Percentiles rank a stretch among this genome's conserved stretches.
phyloP scores from a whole-genome alignment of 768 basidiomycete species.

The Brasilioporus rufonigricans region DNA sequence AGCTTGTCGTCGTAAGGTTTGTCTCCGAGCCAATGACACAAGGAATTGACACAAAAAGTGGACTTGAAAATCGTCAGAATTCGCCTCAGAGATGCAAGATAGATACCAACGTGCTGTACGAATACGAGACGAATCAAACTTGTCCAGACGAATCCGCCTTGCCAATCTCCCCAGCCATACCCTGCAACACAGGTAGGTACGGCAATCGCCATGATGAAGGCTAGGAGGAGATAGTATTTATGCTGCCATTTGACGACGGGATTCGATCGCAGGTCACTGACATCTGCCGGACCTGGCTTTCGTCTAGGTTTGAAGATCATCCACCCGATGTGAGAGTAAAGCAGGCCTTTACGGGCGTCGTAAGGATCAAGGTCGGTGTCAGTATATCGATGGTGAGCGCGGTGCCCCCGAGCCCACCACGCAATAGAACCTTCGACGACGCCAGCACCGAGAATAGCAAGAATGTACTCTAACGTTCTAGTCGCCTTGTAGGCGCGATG shows the following conservation, averaged over 20 bases:
- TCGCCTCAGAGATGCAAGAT: neutral
- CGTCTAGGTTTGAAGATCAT: conserved; percentile 86
- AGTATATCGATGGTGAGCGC: conserved; percentile 92
- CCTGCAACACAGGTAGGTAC: conserved; percentile 52
- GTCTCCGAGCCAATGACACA: conserved; percentile 92
- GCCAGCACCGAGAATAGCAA: conserved; percentile 82
- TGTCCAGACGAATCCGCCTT: conserved; percentile 31
- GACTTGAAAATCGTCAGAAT: conserved; percentile 45
- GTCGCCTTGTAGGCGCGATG: conserved; percentile 92
- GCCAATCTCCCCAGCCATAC: conserved; percentile 25
- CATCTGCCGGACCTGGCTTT: conserved; percentile 82
- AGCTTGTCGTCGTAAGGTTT: conserved; percentile 90
- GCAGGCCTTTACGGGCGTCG: conserved; percentile 82
- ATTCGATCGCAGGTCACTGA: conserved; percentile 77
- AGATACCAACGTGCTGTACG: conserved; percentile 72
- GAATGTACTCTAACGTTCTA: conserved; percentile 75
- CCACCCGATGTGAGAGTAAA: conserved; percentile 84
- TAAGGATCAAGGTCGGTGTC: conserved; percentile 95
- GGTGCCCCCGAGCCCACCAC: conserved; percentile 96
- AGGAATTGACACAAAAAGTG: conserved; percentile 92
- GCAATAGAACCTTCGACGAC: conserved; percentile 93
- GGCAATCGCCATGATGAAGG: conserved; percentile 62
- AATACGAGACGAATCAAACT: conserved; percentile 57
- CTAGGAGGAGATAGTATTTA: conserved; percentile 63
- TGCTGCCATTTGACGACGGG: conserved; percentile 83